Base-by-base conservation (phyloP, 2,329 filamentous ascomycete species). In the Colletotrichum sp. region DNA sequence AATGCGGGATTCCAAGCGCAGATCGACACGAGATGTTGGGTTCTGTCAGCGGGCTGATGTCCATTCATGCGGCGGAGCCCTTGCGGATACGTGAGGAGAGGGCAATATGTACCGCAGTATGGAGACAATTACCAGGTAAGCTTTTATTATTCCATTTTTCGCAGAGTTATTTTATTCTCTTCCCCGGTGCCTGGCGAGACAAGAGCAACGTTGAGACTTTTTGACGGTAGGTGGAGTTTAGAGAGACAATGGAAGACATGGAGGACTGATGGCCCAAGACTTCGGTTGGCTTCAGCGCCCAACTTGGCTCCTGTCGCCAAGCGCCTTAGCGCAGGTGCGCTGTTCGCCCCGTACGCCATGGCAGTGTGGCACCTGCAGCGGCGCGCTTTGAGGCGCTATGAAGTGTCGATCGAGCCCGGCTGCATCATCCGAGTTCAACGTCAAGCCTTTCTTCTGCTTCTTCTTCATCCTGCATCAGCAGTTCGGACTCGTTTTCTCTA, bases 371-470 rank as follows among this genome's bases (percentile, higher is more conserved):
- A 18, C 9, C 30, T 69, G 71, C 58, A 22, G 43, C 43, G 43
- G 58, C 67, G 28, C 66, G 67, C 60, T 70, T 65, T 71, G 71
- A 66, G 72, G 61, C 61, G 72, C 68, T 72, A 62, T 72, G 72
- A 67, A 71, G 61, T 39, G 36, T 71, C 52, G 36, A 61, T 75
- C 62, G 6, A 61, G 68, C 39, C 36, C 68, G 70, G 70, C 56
- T 68, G 62, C 56, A 48, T 73, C 70, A 75, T 68, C 73, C 70
- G 64, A 75, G 39, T 36, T 60, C 43, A 67, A 73, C 73, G 52
- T 68, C 64, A 61, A 18, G 32, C 34, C 18, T 64, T 56, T 52
- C 43, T 52, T 2, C 8, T 52, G 43, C 36, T 60, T 48, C 36
- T 60, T 48, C 32, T 68, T 56, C 56, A 34, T 75, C 39, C 32